Base-by-base conservation (phyloP, 768 basidiomycete genomes). In the Phlegmacium glaucopus region DNA sequence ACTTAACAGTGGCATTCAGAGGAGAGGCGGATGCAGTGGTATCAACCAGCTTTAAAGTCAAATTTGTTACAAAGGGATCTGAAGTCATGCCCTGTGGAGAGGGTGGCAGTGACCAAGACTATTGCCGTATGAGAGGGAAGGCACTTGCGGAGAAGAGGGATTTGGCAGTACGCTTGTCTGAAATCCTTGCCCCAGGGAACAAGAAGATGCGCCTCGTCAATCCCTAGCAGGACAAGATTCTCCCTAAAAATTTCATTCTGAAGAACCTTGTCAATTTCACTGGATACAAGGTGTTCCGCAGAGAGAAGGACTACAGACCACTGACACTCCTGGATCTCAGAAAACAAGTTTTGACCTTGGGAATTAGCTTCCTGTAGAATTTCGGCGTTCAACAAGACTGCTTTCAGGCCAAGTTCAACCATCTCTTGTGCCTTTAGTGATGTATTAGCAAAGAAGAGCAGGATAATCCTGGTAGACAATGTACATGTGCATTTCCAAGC, bases 401-500 rank as follows among this genome's bases (percentile, higher is more conserved):
- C 46, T n/a, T 40, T 32, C 11, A 61, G 18, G 4, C 57, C 56
- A 13, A 61, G 44, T 43, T 45, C 40, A 26, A 46, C 32, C 22
- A 61, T 54, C 37, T 59, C 53, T 28, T 32, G 17, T 11, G 52
- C 58, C 58, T 59, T 22, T 22, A 22, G 42, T 16, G 44, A 26
- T 22, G 44, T 35, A 25, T 29, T 44, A 46, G 38, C 13, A n/a
- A 26, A 15, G 25, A 3, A 45, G 18, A 30, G 29, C 26, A n/a
- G 27, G 22, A 22, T 42, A 17, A 25, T 13, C 42, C 18, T n/a
- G n/a, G 28, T 8, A 27, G 6, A 30, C 2, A 30, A 56, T 56
- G 6, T 44, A 58, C 56, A 50, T 60, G 57, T 9, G 42, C 57
- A 39, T 58, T 58, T 42, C 59, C 55, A 1, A 62, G 53, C 39